Evolutionary conservation across 495 filamentous ascomycete genomes (phyloP).

Genomic region (Talaromyces nanjingensis): DNA sequence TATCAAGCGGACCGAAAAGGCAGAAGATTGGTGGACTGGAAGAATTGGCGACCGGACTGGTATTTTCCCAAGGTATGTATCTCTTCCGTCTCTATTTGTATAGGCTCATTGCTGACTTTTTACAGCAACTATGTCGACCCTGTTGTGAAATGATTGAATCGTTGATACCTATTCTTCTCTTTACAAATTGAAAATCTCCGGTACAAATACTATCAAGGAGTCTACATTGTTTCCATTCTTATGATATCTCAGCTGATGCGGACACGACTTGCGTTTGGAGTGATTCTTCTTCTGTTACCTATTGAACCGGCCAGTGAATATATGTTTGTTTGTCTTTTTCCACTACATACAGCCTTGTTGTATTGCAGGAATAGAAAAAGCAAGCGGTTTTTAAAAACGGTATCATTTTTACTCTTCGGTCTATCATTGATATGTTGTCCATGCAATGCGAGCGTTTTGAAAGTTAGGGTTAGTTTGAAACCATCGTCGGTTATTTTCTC

Average conservation of each 20-base stretch:
- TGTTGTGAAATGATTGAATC: constrained; percentile 12
- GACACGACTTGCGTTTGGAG: neutral
- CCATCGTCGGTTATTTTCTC: neutral
- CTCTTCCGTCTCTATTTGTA: too few relatives aligned
- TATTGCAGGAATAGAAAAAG: constrained; percentile 1
- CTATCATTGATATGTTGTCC: neutral
- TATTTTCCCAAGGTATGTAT: constrained; percentile 57
- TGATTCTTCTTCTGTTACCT: neutral
- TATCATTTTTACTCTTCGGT: neutral
- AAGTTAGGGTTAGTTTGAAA: neutral
- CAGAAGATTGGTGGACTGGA: constrained; percentile 84
- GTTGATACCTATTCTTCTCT: neutral
- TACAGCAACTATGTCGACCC: constrained; percentile 41
- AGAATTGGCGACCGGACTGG: constrained; percentile 56
- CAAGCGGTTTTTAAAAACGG: neutral
- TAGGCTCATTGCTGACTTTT: constrained; percentile 10
- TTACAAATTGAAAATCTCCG: neutral
- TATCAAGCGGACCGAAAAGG: constrained; percentile 86
- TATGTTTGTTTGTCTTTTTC: neutral
- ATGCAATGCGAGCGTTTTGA: neutral
- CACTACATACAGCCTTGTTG: neutral
- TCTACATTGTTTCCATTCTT: neutral
- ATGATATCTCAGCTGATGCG: constrained; percentile 4
- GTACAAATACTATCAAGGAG: neutral
- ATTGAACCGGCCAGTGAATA: neutral